These are phyloP conservation scores for Sherardia arvensis DNA, from an alignment of 257 asterid genomes.

Conservation along the genomic window DNA sequence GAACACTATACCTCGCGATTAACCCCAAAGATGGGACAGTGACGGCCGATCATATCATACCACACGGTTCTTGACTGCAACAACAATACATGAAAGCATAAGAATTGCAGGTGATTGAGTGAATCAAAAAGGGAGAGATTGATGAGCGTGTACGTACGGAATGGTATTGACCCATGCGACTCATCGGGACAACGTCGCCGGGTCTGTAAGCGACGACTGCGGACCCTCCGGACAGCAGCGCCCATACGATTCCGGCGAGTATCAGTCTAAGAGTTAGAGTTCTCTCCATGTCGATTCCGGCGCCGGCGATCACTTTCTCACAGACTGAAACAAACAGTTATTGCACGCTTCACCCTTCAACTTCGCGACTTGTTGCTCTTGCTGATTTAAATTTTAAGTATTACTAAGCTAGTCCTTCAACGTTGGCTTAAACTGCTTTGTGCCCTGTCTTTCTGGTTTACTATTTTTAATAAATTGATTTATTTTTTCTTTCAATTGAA, in stretches of 20 bases:
- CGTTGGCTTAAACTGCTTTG: background rate
- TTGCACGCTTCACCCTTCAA: background rate
- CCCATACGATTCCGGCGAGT: conserved; percentile 31
- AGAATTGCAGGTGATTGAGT: background rate
- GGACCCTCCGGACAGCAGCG: background rate
- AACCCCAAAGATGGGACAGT: conserved; percentile 83
- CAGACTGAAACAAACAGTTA: background rate
- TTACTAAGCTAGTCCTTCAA: background rate
- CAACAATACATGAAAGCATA: background rate
- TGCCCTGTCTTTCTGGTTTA: too few species aligned
- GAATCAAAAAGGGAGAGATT: background rate
- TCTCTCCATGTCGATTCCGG: conserved; percentile 26
- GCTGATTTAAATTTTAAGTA: background rate
- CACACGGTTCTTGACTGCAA: conserved; percentile 80
- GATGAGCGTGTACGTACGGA: conserved; percentile 28
- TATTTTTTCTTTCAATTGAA: too few species aligned
- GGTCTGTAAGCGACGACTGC: conserved; percentile 62
- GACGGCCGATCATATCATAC: conserved; percentile 96
- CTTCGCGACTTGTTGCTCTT: background rate
- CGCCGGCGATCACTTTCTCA: background rate
- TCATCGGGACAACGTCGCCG: conserved; percentile 86
- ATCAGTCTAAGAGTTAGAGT: conserved; percentile 19
- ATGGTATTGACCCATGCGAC: conserved; percentile 93
- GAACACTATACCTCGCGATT: conserved; percentile 75
- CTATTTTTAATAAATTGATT: too few species aligned